Evolutionary conservation across 73 alveolate species (phyloP).

Genomic region (Tetrahymena malaccensis): DNA sequence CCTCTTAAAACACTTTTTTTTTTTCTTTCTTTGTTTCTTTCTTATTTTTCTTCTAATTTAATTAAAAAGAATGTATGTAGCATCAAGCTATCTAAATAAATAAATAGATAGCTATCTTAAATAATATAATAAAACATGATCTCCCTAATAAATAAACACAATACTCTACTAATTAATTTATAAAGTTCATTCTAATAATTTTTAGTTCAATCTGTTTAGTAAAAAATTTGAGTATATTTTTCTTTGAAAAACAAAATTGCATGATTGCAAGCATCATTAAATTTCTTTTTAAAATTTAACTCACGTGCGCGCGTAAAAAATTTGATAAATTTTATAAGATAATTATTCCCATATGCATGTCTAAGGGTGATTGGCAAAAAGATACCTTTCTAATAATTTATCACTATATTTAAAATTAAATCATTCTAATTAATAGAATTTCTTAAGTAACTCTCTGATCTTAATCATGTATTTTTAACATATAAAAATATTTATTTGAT

Average conservation of each 20-base stretch:
- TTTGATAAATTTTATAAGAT: neutral
- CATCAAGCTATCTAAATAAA: neutral
- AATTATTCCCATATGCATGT: neutral
- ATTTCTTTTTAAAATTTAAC: neutral
- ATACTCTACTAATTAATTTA: neutral
- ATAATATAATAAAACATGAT: neutral
- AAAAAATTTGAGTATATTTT: neutral
- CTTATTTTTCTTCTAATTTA: neutral
- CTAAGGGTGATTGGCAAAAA: neutral
- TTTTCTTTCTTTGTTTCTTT: neutral
- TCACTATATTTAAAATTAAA: neutral
- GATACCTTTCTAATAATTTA: neutral
- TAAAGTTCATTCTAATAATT: neutral
- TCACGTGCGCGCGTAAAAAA: neutral
- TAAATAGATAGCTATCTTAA: no score
- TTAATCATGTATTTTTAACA: no score
- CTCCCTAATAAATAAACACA: neutral
- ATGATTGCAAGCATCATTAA: neutral
- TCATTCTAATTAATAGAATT: neutral
- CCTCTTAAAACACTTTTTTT: neutral
- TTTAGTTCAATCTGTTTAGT: neutral
- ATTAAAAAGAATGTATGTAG: neutral
- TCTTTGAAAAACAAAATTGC: neutral
- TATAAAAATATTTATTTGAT: no score
- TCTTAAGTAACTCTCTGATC: neutral